Conservation (phyloP, 1,284 basidiomycete species). For the Grifola frondosa region DNA sequence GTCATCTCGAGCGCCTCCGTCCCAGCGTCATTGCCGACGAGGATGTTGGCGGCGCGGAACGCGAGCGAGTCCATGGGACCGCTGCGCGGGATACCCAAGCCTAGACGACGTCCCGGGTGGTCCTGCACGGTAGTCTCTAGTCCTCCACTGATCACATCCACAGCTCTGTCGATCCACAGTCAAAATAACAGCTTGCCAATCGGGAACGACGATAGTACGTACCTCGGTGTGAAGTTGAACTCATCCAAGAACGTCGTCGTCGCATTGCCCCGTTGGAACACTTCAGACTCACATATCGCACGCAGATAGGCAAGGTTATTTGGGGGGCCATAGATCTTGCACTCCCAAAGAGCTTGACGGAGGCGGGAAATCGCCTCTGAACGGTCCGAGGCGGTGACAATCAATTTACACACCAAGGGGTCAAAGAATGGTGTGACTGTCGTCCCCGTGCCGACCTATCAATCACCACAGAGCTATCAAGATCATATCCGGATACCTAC, state of each 20-base stretch:
- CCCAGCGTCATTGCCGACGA: constrained; percentile 55
- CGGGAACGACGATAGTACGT: constrained; percentile 1
- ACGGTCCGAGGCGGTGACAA: constrained; percentile 44
- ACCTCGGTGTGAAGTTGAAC: constrained; percentile 46
- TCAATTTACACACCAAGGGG: constrained; percentile 55
- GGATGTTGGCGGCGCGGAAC: constrained; percentile 57
- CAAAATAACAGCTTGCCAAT: constrained; percentile 6
- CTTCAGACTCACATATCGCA: constrained; percentile 40
- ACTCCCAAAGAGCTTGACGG: constrained; percentile 33
- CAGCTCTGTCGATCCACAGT: constrained; percentile 33
- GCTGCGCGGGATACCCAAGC: constrained; percentile 64
- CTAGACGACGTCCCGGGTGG: constrained; percentile 55
- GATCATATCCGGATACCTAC: neutral
- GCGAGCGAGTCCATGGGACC: constrained; percentile 68
- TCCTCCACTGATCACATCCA: constrained; percentile 59
- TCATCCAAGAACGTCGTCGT: constrained; percentile 58
- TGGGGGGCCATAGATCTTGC: constrained; percentile 47
- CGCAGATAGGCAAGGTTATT: constrained; percentile 58
- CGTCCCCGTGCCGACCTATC: constrained; percentile 43
- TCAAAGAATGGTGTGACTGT: constrained; percentile 57
- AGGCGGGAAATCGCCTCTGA: constrained; percentile 43
- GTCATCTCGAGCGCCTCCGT: constrained; percentile 62
- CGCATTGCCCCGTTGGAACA: constrained; percentile 47
- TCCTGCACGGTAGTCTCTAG: constrained; percentile 67
- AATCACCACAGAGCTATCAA: neutral